phyloP scores from a whole-genome alignment of 371 early-diverging fungal species.

The Mortierella sp. region DNA sequence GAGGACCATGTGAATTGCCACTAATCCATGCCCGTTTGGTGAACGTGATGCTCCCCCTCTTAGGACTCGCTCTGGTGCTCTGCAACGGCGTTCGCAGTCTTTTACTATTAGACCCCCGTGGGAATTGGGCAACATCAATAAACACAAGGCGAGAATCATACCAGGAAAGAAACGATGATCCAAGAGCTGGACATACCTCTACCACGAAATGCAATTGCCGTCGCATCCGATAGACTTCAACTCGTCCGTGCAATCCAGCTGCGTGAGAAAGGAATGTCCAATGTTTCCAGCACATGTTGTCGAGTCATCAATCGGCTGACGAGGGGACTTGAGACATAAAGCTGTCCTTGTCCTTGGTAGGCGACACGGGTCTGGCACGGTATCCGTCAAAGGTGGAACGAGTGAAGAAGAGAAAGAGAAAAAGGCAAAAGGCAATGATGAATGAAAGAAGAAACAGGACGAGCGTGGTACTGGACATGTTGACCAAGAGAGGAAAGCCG shows the following conservation, averaged over 20 bases:
- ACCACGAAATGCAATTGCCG: too few species aligned
- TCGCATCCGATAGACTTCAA: too few species aligned
- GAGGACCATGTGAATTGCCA: too few species aligned
- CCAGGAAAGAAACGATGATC: not conserved
- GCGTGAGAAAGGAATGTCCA: too few species aligned
- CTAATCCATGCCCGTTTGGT: not conserved
- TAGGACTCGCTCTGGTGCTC: constrained; percentile 54
- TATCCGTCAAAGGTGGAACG: not conserved
- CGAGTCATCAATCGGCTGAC: too few species aligned
- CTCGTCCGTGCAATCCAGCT: too few species aligned
- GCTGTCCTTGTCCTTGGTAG: too few species aligned
- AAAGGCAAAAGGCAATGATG: not conserved
- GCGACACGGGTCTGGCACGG: not conserved
- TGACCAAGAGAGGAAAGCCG: not conserved
- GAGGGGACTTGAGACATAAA: too few species aligned
- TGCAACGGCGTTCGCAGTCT: constrained; percentile 39
- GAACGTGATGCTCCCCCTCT: not conserved
- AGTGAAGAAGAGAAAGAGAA: not conserved
- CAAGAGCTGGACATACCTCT: too few species aligned
- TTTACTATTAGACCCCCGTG: constrained; percentile 35
- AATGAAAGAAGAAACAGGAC: constrained; percentile 4
- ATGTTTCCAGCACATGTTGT: too few species aligned
- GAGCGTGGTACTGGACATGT: not conserved
- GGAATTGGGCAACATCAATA: constrained; percentile 1
- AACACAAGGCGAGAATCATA: not conserved